Evolutionary conservation across 129 eudicot genomes (phyloP).

Genomic region (Scalesia atractyloides): DNA sequence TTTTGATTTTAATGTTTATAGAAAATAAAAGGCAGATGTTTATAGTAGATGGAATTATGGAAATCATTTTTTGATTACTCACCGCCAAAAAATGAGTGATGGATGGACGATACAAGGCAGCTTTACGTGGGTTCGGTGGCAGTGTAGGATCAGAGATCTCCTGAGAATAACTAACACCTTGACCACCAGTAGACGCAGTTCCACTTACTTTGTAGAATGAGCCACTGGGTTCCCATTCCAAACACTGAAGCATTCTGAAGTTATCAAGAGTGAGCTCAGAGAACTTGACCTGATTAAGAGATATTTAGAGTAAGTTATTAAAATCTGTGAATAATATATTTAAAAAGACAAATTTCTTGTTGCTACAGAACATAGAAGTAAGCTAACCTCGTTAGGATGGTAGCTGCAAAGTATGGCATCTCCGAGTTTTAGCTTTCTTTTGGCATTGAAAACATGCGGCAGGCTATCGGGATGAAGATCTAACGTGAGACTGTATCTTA

Average conservation of each 20-base stretch:
- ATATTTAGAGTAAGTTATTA: background rate
- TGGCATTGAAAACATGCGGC: conserved; percentile 52
- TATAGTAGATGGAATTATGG: background rate
- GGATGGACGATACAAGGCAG: conserved; percentile 86
- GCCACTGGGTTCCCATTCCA: conserved; percentile 99
- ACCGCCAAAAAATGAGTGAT: conserved; percentile 91
- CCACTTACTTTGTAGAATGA: conserved; percentile 71
- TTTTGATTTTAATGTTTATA: background rate
- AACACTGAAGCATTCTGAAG: conserved; percentile 89
- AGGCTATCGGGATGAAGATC: conserved; percentile 78
- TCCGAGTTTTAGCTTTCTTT: conserved; percentile 64
- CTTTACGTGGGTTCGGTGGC: conserved; percentile 96
- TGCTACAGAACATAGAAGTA: conserved; percentile 15
- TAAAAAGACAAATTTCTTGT: conserved; percentile 5
- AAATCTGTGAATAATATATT: background rate
- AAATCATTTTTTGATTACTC: conserved; percentile 38
- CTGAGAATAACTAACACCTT: conserved; percentile 54
- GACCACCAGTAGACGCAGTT: conserved; percentile 44
- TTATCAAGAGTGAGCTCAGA: conserved; percentile 89
- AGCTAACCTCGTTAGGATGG: conserved; percentile 81
- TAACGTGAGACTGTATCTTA: conserved; percentile 82
- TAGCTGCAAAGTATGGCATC: conserved; percentile 89
- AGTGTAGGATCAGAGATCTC: conserved; percentile 90
- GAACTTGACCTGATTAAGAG: conserved; percentile 64
- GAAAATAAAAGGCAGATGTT: background rate